These are phyloP conservation scores for Ephemerocybe angulata DNA, from an alignment of 768 basidiomycete genomes.

Conservation along the genomic window DNA sequence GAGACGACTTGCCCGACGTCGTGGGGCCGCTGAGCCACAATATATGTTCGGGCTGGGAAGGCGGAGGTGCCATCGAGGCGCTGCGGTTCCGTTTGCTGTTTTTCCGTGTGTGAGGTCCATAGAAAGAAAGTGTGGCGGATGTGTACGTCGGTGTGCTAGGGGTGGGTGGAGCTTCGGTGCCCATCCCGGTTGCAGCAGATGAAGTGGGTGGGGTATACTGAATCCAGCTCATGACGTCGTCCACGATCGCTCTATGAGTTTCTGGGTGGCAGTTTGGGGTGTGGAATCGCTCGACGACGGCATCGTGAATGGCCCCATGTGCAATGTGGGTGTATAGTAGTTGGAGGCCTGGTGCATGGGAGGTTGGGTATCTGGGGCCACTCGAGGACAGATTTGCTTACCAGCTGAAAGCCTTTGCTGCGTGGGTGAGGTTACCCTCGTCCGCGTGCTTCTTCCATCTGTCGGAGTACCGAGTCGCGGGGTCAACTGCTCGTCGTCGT, in stretches of 20 bases:
- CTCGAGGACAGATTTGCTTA: neutral
- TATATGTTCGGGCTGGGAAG: neutral
- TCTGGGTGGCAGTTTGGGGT: neutral
- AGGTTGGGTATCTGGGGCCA: neutral
- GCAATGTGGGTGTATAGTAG: conserved; percentile 3
- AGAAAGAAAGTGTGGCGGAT: neutral
- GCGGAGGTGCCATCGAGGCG: neutral
- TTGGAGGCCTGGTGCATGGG: neutral
- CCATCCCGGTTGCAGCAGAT: neutral
- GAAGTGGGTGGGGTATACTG: neutral
- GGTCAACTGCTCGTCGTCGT: neutral
- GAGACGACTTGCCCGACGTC: neutral
- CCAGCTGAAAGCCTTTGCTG: conserved; percentile 3
- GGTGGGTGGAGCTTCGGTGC: neutral
- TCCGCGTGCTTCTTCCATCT: neutral
- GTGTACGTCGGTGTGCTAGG: neutral
- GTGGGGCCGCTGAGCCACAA: neutral
- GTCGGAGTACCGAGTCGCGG: neutral
- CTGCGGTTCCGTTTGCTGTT: neutral
- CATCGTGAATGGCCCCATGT: neutral
- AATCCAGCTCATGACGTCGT: conserved; percentile 6
- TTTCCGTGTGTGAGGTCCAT: neutral
- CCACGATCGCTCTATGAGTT: neutral
- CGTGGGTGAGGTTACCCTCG: neutral
- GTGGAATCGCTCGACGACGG: conserved; percentile 2